Conservation (phyloP, 1,284 basidiomycete genomes). For the Hymenochaete sp. region DNA sequence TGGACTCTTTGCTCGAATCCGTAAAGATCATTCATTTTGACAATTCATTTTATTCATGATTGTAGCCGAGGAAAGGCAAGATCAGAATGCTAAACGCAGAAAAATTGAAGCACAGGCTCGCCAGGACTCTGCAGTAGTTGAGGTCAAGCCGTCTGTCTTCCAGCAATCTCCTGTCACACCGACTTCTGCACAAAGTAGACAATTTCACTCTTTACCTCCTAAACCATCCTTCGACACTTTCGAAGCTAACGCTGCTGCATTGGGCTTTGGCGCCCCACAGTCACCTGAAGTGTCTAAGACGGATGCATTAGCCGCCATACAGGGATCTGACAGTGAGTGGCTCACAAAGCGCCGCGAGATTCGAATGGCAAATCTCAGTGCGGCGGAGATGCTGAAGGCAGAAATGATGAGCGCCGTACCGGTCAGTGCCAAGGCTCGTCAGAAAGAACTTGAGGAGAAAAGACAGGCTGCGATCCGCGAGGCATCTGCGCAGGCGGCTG, state of each 20-base stretch:
- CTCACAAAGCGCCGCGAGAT: constrained; percentile 84
- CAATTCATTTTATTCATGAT: constrained; percentile 21
- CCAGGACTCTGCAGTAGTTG: constrained; percentile 35
- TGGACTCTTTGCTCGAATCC: constrained; percentile 20
- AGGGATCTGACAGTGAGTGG: constrained; percentile 77
- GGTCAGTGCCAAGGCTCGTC: constrained; percentile 33
- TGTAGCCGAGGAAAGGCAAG: constrained; percentile 86
- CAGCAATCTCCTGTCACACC: constrained; percentile 31
- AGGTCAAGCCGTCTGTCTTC: constrained; percentile 22
- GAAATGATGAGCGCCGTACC: constrained; percentile 69
- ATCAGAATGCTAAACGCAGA: constrained; percentile 80
- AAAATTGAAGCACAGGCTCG: constrained; percentile 62
- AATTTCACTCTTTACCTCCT: constrained; percentile 45
- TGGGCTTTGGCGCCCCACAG: constrained; percentile 53
- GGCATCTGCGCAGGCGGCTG: not conserved
- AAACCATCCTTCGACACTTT: constrained; percentile 55
- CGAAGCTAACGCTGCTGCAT: constrained; percentile 63
- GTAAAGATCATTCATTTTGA: constrained; percentile 2
- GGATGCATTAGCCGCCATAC: constrained; percentile 53
- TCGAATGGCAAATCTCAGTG: constrained; percentile 92
- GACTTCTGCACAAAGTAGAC: constrained; percentile 39
- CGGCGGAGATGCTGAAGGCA: constrained; percentile 88
- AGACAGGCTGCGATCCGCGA: no score
- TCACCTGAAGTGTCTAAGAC: constrained; percentile 42
- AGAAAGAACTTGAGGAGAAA: constrained; percentile 3